Conservation (phyloP, 176 grass and related monocot species). For the Aegilops longissima region DNA sequence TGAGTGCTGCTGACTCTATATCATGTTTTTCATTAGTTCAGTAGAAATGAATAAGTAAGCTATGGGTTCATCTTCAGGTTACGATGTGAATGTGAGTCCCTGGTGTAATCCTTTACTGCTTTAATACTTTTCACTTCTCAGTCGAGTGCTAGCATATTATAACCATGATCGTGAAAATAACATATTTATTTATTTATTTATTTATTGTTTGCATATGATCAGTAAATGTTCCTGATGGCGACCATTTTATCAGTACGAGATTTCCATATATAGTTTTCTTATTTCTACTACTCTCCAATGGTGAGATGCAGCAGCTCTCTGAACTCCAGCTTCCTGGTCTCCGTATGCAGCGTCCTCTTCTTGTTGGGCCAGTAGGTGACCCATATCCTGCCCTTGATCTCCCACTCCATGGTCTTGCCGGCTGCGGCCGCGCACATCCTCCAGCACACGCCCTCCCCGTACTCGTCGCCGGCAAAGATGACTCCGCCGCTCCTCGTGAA, state of each 20-base stretch:
- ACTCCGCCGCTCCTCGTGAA: constrained; percentile 66
- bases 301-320: constrained; percentile 52
- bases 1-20: no score
- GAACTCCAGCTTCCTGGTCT: constrained; percentile 71
- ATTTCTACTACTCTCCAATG: constrained; percentile 24
- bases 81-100: no score
- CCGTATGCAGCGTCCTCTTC: constrained; percentile 54
- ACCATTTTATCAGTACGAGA: not conserved
- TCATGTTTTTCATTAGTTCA: no score
- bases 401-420: constrained; percentile 74
- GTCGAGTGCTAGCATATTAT: not conserved
- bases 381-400: constrained; percentile 77
- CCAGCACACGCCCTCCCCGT: constrained; percentile 73
- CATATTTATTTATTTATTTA: not conserved
- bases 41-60: no score
- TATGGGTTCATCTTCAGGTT: no score
- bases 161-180: not conserved
- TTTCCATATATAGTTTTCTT: not conserved
- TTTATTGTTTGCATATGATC: not conserved
- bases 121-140: not conserved
- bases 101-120: not conserved
- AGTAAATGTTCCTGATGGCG: not conserved
- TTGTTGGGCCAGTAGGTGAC: constrained; percentile 85
- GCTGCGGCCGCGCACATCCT: constrained; percentile 40
- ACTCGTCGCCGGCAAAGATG: constrained; percentile 76